These are phyloP conservation scores for Malus hybrid DNA, from an alignment of 331 rosid genomes.

Conservation along the genomic window DNA sequence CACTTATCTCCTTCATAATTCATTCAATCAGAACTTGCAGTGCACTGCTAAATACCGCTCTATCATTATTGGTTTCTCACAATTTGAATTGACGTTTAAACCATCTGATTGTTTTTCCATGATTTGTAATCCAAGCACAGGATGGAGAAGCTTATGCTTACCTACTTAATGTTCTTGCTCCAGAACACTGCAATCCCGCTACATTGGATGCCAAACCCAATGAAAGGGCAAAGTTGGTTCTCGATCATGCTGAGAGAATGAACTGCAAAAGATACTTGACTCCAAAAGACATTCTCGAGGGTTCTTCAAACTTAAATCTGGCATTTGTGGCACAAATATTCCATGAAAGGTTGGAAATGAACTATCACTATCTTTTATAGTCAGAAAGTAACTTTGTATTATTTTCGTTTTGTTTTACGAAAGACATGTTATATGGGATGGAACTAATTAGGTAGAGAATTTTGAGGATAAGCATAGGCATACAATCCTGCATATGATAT, in stretches of 20 bases:
- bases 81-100: slow-evolving; percentile 9
- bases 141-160: slow-evolving; percentile 94
- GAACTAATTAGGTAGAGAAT: neutral
- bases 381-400: neutral
- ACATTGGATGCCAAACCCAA: slow-evolving; percentile 63
- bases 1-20: neutral
- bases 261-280: slow-evolving; percentile 83
- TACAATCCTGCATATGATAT: neutral
- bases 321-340: slow-evolving; percentile 94
- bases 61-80: slow-evolving; percentile 1
- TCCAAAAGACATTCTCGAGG: slow-evolving; percentile 76
- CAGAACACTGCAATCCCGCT: slow-evolving; percentile 68
- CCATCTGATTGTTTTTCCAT: neutral
- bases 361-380: neutral
- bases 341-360: slow-evolving; percentile 64
- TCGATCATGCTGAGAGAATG: slow-evolving; percentile 97
- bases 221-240: slow-evolving; percentile 73
- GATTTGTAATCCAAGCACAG: slow-evolving; percentile 30
- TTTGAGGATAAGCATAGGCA: neutral
- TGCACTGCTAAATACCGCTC: neutral
- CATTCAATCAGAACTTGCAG: neutral
- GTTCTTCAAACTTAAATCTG: slow-evolving; percentile 79
- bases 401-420: neutral
- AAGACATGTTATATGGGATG: slow-evolving; percentile 31
- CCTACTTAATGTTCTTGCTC: slow-evolving; percentile 93